Evolutionary conservation across 805 yeast species (phyloP), one percentile per base, ranked within the genome.

Genomic region (Hanseniaspora meyeri): DNA sequence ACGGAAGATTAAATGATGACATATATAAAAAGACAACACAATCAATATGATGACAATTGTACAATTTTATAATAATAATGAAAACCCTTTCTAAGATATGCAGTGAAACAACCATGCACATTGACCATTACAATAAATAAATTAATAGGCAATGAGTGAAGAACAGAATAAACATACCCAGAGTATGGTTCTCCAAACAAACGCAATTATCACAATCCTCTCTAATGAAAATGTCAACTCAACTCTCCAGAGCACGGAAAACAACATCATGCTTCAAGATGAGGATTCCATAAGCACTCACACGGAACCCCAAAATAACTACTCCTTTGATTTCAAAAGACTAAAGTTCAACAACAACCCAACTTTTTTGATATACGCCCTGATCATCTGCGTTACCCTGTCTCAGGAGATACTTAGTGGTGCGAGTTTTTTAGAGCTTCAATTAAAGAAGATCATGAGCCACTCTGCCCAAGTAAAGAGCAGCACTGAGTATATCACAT

Each of bases 381-480:
- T 52, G 2, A 20, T 52, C 10, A 17, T 19, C 3, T 37, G 32
- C 14, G 19, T 52, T 4, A 16, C 12, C 36, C 6, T 45, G 14
- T 38, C 46, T 1, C 56, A 52, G 20, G 45, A 38, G 8, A n/a
- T 52, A 2, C 29, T 45, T 2, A 24, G 31, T 12, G 31, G 27
- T 9, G 48, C 50, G 17, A 52, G 45, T 38, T 43, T 52, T 9
- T 38, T 52, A 14, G 50, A 52, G 8, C 37, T 52, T 20, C 50
- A 52, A 38, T 8, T 52, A 24, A 36, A 52, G 2, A 52, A 52
- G 17, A 52, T 52, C 9, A 3, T 8, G 12, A 29, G 19, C 14
- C 27, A 32, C 31, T n/a, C 32, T 37, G 19, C 4, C n/a, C 14
- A 31, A 14, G 17, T 20, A 10, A n/a, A 29, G 17, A 45, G 12